A percentile compares a stretch with the other conserved stretches of the same genome.
phyloP scores from a whole-genome alignment of 108 stramenopile species.

The Fragilaria crotonensis region DNA sequence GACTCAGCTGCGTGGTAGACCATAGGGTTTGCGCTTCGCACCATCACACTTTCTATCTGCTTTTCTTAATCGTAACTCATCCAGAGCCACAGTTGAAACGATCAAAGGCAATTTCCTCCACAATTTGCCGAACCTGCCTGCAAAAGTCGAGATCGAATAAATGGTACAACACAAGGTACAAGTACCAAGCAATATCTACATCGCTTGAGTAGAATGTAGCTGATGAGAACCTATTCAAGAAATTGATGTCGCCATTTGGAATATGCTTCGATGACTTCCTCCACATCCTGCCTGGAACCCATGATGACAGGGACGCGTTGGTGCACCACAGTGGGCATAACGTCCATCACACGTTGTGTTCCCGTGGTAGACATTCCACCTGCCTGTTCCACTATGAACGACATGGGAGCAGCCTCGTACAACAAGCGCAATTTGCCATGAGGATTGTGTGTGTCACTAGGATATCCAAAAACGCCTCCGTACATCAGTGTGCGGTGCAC shows the following conservation, averaged over 20 bases:
- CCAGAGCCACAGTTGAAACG: too few species aligned
- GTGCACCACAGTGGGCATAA: conserved; percentile 66
- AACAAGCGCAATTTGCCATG: conserved; percentile 83
- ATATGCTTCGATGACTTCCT: conserved; percentile 65
- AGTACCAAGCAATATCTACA: too few species aligned
- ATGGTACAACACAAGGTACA: too few species aligned
- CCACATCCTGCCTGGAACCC: conserved; percentile 70
- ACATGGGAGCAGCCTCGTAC: conserved; percentile 95
- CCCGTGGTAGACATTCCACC: conserved; percentile 83
- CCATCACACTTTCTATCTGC: too few species aligned
- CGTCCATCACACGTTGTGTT: conserved; percentile 55
- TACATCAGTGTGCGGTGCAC: conserved; percentile 97
- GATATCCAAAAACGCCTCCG: conserved; percentile 97
- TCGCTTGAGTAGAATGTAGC: too few species aligned
- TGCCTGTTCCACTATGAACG: conserved; percentile 94
- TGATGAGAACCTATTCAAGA: too few species aligned
- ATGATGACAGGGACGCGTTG: conserved; percentile 76
- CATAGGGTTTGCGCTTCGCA: too few species aligned
- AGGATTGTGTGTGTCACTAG: conserved; percentile 78
- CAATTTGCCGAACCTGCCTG: too few species aligned
- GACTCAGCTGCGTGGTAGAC: too few species aligned
- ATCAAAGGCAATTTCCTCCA: too few species aligned
- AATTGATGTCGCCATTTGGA: not conserved
- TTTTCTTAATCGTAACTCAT: too few species aligned
- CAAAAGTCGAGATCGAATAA: too few species aligned